phyloP scores from a whole-genome alignment of 1,284 basidiomycete genomes.

The Cutaneotrichosporon sp. region DNA sequence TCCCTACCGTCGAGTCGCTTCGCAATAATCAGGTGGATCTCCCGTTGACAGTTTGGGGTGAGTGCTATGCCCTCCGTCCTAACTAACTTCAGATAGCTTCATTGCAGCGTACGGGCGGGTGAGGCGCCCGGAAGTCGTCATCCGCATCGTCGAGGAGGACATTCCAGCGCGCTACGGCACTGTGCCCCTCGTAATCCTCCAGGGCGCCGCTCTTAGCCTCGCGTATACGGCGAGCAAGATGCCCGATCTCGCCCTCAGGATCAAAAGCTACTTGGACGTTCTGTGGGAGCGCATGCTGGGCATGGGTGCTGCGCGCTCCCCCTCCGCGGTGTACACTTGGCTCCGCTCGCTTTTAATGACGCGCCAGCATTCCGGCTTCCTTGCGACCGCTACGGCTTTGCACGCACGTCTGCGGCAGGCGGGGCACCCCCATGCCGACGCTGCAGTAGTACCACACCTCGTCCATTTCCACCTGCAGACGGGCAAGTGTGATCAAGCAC shows the following conservation, averaged over 20 bases:
- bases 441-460: background rate
- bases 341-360: background rate
- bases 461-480: background rate
- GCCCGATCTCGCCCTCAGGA: too few species aligned
- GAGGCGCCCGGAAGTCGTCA: background rate
- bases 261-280: background rate
- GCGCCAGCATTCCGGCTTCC: background rate
- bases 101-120: background rate
- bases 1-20: too few species aligned
- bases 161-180: conserved; percentile 21
- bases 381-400: background rate
- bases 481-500: too few species aligned
- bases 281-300: background rate
- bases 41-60: conserved; percentile 25
- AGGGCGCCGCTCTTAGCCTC: background rate
- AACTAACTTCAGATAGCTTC: conserved; percentile 11
- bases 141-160: conserved; percentile 15
- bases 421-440: background rate
- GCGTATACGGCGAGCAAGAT: too few species aligned
- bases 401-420: background rate
- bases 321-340: background rate
- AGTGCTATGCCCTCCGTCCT: conserved; percentile 6
- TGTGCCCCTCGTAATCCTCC: background rate
- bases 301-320: background rate
- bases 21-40: too few species aligned